phyloP scores from a whole-genome alignment of 2,329 filamentous ascomycete genomes.

The Epichloe elymi region DNA sequence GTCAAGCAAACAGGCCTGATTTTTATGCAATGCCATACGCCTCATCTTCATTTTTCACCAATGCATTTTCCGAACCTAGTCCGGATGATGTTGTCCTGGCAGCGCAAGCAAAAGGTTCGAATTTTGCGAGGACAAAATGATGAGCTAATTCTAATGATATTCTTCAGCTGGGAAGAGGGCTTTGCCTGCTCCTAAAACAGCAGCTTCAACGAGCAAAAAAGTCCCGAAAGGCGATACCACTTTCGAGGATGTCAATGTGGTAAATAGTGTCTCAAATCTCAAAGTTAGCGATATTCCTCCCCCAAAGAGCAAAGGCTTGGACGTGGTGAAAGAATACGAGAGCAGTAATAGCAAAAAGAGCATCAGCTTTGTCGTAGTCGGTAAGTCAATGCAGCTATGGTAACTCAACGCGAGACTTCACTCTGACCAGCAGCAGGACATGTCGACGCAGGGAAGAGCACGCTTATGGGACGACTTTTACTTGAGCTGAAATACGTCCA shows the following conservation, averaged over 20 bases:
- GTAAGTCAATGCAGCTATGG: conserved; percentile 32
- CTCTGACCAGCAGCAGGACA: conserved; percentile 46
- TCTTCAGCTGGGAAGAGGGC: conserved; percentile 40
- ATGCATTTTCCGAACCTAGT: conserved; percentile 72
- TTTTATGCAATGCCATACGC: conserved; percentile 36
- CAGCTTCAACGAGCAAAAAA: conserved; percentile 17
- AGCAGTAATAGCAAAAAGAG: conserved; percentile 70
- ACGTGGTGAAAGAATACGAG: conserved; percentile 71
- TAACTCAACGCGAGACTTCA: neutral
- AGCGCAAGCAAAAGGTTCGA: conserved; percentile 82
- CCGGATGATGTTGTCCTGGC: conserved; percentile 81
- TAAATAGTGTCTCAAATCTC: conserved; percentile 19
- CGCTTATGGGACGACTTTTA: conserved; percentile 87
- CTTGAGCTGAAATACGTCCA: conserved; percentile 82
- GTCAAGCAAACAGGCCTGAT: conserved; percentile 17
- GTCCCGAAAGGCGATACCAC: conserved; percentile 23
- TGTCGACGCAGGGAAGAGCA: conserved; percentile 95
- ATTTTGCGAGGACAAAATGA: conserved; percentile 36
- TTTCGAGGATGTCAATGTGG: conserved; percentile 13
- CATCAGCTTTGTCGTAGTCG: conserved; percentile 86
- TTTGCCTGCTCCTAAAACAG: conserved; percentile 22
- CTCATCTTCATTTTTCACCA: conserved; percentile 35
- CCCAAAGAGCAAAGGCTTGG: conserved; percentile 64
- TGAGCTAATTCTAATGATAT: conserved; percentile 38
- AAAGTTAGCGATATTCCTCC: conserved; percentile 39